Percentiles rank a stretch among this genome's conserved stretches.
Conservation (phyloP, 805 yeast species). For the Cyberlindnera subsufficiens region DNA sequence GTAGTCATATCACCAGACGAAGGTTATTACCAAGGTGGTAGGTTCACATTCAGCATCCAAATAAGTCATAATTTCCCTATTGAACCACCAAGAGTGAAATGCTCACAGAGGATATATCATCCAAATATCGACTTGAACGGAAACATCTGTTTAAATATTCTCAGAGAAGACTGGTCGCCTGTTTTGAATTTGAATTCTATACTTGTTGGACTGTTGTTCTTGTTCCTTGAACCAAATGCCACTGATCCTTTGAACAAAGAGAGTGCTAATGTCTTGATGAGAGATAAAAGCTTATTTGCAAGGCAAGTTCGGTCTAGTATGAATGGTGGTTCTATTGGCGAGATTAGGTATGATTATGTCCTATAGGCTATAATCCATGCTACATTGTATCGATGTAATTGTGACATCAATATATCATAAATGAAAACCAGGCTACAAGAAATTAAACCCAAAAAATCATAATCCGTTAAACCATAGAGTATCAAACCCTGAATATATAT, state of each 20-base stretch:
- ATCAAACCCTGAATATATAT: no score
- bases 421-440: no score
- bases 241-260: constrained; percentile 88
- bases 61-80: constrained; percentile 79
- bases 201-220: constrained; percentile 76
- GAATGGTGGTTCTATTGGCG: constrained; percentile 64
- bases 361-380: constrained; percentile 4
- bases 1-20: constrained; percentile 59
- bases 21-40: constrained; percentile 67
- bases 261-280: constrained; percentile 62
- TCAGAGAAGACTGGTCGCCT: constrained; percentile 96
- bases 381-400: no score
- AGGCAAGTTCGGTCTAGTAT: constrained; percentile 55
- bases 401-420: no score
- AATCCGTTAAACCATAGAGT: no score
- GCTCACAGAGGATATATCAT: constrained; percentile 72
- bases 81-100: constrained; percentile 82
- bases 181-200: constrained; percentile 78
- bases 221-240: constrained; percentile 87
- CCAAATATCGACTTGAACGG: constrained; percentile 92
- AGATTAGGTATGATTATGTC: constrained; percentile 60
- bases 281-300: constrained; percentile 43
- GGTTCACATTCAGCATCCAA: constrained; percentile 60
- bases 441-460: no score
- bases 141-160: constrained; percentile 83